phyloP scores from a whole-genome alignment of 2,329 filamentous ascomycete genomes.

The Diaporthe vaccinii region DNA sequence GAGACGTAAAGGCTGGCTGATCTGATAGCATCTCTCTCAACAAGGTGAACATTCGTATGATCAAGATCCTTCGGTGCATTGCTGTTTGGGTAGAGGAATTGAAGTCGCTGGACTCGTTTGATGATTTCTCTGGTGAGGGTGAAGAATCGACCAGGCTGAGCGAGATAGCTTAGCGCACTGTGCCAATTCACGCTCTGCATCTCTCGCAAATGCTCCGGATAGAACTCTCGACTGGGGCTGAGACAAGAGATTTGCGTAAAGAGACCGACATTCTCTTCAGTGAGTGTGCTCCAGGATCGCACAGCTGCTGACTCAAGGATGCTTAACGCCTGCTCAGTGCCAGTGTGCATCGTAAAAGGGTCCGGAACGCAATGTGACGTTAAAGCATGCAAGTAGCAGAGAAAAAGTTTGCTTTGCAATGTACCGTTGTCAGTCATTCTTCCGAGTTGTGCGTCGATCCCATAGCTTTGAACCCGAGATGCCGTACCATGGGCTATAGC shows the following conservation, averaged over 20 bases:
- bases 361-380: conserved; percentile 68
- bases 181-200: conserved; percentile 66
- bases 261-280: conserved; percentile 50
- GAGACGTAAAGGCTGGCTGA: background rate
- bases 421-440: conserved; percentile 64
- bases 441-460: conserved; percentile 63
- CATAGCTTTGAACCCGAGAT: conserved; percentile 50
- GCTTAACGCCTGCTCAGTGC: conserved; percentile 66
- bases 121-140: conserved; percentile 30
- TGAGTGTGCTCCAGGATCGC: conserved; percentile 59
- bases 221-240: conserved; percentile 59
- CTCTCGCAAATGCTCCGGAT: conserved; percentile 53
- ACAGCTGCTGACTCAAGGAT: conserved; percentile 64
- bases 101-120: background rate
- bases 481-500: conserved; percentile 49
- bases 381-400: conserved; percentile 66
- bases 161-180: conserved; percentile 51
- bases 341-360: conserved; percentile 61
- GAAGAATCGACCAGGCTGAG: conserved; percentile 61
- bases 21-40: background rate
- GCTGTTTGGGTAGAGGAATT: background rate
- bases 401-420: conserved; percentile 64
- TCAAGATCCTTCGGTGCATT: background rate
- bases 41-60: background rate
- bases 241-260: conserved; percentile 56